Percentiles rank a stretch among this genome's conserved stretches.
These are phyloP conservation scores for Ailanthus altissimus DNA, from an alignment of 345 rosid genomes.

Conservation along the genomic window DNA sequence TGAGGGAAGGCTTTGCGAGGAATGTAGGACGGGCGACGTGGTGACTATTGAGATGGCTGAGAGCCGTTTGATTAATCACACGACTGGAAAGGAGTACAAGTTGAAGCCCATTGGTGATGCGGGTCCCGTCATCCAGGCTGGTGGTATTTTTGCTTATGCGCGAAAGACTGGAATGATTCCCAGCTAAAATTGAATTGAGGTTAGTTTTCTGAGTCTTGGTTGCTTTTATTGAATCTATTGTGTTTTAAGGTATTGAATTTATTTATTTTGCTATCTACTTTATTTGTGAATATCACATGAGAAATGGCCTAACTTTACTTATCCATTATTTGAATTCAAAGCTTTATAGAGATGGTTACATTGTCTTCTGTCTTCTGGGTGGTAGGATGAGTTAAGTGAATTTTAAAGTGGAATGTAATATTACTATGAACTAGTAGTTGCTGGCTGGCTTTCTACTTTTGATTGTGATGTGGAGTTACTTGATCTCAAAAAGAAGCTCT, in stretches of 20 bases:
- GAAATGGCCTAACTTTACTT: too few relatives aligned
- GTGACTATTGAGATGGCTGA: constrained; percentile 67
- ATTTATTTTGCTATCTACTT: too few relatives aligned
- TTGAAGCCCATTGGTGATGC: constrained; percentile 89
- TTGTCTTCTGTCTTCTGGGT: too few relatives aligned
- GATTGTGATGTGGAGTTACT: neutral
- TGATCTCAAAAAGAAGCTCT: neutral
- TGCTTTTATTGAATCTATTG: neutral
- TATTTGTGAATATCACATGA: too few relatives aligned
- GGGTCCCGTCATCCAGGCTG: constrained; percentile 84
- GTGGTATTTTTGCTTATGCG: constrained; percentile 86
- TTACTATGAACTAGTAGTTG: neutral
- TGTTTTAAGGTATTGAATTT: neutral
- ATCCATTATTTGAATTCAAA: too few relatives aligned
- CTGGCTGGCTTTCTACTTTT: neutral
- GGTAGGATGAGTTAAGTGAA: neutral
- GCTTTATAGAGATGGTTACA: too few relatives aligned
- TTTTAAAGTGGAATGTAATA: neutral
- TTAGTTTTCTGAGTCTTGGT: neutral
- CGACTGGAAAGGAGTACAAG: constrained; percentile 77
- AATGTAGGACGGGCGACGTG: constrained; percentile 79
- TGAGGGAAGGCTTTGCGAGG: constrained; percentile 80
- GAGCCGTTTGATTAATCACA: constrained; percentile 71
- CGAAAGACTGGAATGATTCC: constrained; percentile 85
- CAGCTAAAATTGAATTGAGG: constrained; percentile 17